phyloP scores from a whole-genome alignment of 1,139 yeast species.

The Scheffersomyces insectosa region DNA sequence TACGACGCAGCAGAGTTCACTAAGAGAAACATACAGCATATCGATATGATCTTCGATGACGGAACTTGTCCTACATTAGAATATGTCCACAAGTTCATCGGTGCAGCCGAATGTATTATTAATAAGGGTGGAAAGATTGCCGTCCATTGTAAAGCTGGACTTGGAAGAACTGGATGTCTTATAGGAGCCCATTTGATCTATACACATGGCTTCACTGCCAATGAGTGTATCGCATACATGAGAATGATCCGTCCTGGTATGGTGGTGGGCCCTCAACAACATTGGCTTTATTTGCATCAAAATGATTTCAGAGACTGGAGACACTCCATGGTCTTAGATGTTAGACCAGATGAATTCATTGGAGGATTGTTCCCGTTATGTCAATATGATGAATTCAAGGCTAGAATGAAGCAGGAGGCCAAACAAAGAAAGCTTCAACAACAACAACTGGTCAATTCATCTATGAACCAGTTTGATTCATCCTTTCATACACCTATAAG shows the following conservation, averaged over 20 bases:
- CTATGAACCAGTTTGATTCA: conserved; percentile 37
- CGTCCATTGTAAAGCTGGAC: conserved; percentile 97
- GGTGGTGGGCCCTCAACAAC: conserved; percentile 99
- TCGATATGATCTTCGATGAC: conserved; percentile 95
- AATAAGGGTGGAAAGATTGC: conserved; percentile 88
- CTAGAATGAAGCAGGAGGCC: conserved; percentile 47
- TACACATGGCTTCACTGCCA: conserved; percentile 95
- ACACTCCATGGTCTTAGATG: conserved; percentile 83
- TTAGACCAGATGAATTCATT: conserved; percentile 65
- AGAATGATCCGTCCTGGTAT: conserved; percentile 96
- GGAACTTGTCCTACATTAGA: conserved; percentile 97
- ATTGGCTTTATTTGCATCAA: conserved; percentile 95
- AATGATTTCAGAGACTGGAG: conserved; percentile 96
- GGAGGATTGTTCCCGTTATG: conserved; percentile 80
- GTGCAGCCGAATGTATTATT: conserved; percentile 90
- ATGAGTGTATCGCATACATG: conserved; percentile 95
- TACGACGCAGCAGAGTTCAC: conserved; percentile 85
- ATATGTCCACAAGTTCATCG: conserved; percentile 86
- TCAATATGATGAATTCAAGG: conserved; percentile 53
- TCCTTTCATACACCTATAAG: conserved; percentile 71
- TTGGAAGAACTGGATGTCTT: conserved; percentile 96
- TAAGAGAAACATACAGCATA: conserved; percentile 78
- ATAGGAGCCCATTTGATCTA: conserved; percentile 96
- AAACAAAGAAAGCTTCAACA: conserved; percentile 42
- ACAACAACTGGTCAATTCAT: conserved; percentile 30